These are phyloP conservation scores for Cercospora sp. DNA, from an alignment of 2,329 filamentous ascomycete genomes.

Conservation along the genomic window DNA sequence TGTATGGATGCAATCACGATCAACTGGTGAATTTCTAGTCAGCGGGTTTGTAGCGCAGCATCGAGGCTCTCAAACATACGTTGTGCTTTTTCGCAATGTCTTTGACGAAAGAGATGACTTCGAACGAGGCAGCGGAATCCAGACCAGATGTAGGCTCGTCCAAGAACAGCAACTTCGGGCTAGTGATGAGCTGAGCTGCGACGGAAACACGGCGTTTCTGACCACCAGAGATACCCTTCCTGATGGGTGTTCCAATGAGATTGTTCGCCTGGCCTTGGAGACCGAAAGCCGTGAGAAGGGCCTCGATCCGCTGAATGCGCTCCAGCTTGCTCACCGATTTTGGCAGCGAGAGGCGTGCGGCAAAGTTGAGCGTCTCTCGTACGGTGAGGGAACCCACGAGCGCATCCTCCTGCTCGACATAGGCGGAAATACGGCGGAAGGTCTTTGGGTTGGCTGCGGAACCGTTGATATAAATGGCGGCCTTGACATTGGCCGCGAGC, in stretches of 20 bases:
- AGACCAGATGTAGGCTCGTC: constrained; percentile 84
- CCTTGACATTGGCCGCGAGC: constrained; percentile 56
- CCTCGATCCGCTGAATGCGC: constrained; percentile 63
- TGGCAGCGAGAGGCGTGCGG: constrained; percentile 65
- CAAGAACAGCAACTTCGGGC: constrained; percentile 76
- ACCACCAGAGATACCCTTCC: constrained; percentile 80
- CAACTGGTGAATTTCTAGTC: constrained; percentile 49
- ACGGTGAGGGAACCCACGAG: constrained; percentile 80
- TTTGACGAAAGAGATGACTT: constrained; percentile 74
- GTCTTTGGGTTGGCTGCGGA: constrained; percentile 51
- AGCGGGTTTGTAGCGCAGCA: no score
- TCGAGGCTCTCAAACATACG: constrained; percentile 43
- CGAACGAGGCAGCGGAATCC: constrained; percentile 73
- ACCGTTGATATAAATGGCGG: constrained; percentile 65
- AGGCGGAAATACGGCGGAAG: constrained; percentile 69
- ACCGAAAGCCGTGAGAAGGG: constrained; percentile 71
- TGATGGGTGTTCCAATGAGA: constrained; percentile 77
- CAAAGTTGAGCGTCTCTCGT: constrained; percentile 75
- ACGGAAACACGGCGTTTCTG: constrained; percentile 81
- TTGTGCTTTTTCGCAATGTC: constrained; percentile 66
- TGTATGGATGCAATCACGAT: constrained; percentile 82
- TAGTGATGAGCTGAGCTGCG: constrained; percentile 78
- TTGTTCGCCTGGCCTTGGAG: constrained; percentile 68
- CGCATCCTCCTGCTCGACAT: constrained; percentile 87
- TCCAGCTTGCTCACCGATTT: constrained; percentile 57